Base-by-base conservation (phyloP, 495 filamentous ascomycete species). In the Xylaria venustula region DNA sequence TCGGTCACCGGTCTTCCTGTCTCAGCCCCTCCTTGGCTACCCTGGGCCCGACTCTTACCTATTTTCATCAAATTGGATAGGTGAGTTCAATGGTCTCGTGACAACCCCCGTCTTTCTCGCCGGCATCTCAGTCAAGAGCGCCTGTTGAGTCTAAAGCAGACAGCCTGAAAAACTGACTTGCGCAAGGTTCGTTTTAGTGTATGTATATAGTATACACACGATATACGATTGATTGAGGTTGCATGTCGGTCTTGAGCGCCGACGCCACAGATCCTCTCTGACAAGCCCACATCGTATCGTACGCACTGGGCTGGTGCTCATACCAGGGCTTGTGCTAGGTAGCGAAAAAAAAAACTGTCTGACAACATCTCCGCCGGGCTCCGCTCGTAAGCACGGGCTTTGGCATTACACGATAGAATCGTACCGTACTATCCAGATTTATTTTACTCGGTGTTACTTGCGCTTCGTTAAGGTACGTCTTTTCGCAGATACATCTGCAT, bases 11-110 rank as follows among this genome's bases (percentile, higher is more conserved):
- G 30, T 55, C 53, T 34, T n/a, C 37, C 37, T 30, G 45, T 45
- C 40, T 34, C 37, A 45, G 53, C 53, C 53, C 53, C 40, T 55
- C 53, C 7, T n/a, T 19, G 44, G 25, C 17, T 41, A 42, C 51
- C 32, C 25, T 49, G n/a, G 15, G 8, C 45, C 23, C 12, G 7
- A 2, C 45, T n/a, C 46, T 49, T 7, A 2, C 5, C 45, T 22
- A 32, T 41, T 25, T 26, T 34, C 51, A 28, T 54, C n/a, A n/a
- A n/a, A n/a, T n/a, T n/a, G n/a, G n/a, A n/a, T n/a, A n/a, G n/a
- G n/a, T n/a, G n/a, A n/a, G n/a, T n/a, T n/a, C 36, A 23, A 4
- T 34, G 23, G 36, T 54, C 22, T 54, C 4, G 51, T 41, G 36
- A 45, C 25, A 45, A n/a, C n/a, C n/a, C n/a, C n/a, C n/a, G n/a